A percentile compares a stretch with the other conserved stretches of the same genome.
Conservation (phyloP, 2,329 filamentous ascomycete genomes). For the Huntiella bhutanensis region DNA sequence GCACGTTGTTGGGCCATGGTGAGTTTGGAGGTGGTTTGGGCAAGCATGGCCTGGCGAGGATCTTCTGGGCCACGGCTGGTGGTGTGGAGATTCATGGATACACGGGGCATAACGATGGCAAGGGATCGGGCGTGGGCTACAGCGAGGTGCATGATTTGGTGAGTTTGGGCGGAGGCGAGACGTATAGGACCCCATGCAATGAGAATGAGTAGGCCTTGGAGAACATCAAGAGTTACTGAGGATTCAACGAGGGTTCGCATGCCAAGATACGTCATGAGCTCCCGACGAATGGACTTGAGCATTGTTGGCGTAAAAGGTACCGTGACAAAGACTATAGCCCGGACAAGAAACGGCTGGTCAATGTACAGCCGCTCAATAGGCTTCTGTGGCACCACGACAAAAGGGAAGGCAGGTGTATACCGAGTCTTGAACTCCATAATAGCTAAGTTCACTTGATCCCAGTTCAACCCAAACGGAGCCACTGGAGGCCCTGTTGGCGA, state of each 20-base stretch:
- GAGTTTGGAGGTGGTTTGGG: constrained; percentile 6
- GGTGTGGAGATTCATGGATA: constrained; percentile 12
- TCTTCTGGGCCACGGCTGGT: constrained; percentile 9
- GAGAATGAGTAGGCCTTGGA: constrained; percentile 27
- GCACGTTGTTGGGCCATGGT: constrained; percentile 21
- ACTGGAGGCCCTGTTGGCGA: neutral
- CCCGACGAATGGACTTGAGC: constrained; percentile 23
- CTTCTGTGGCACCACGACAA: constrained; percentile 18
- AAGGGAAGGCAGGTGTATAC: constrained; percentile 22
- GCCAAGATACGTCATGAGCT: constrained; percentile 23
- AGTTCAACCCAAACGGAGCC: constrained; percentile 21
- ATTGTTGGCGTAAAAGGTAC: constrained; percentile 16
- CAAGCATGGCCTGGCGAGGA: constrained; percentile 9
- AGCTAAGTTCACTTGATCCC: constrained; percentile 21
- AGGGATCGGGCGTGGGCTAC: constrained; percentile 25
- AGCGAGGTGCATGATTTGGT: constrained; percentile 20
- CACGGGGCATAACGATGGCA: constrained; percentile 17
- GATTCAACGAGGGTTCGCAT: constrained; percentile 24
- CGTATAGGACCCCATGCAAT: constrained; percentile 24
- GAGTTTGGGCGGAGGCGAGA: constrained; percentile 7
- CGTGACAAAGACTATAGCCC: constrained; percentile 22
- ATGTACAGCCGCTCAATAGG: constrained; percentile 16
- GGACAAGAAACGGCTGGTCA: constrained; percentile 22
- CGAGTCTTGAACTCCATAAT: constrained; percentile 19
- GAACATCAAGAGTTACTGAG: constrained; percentile 23